Evolutionary conservation across 1,284 basidiomycete species (phyloP).

Genomic region (Trichosporon coremiiforme): DNA sequence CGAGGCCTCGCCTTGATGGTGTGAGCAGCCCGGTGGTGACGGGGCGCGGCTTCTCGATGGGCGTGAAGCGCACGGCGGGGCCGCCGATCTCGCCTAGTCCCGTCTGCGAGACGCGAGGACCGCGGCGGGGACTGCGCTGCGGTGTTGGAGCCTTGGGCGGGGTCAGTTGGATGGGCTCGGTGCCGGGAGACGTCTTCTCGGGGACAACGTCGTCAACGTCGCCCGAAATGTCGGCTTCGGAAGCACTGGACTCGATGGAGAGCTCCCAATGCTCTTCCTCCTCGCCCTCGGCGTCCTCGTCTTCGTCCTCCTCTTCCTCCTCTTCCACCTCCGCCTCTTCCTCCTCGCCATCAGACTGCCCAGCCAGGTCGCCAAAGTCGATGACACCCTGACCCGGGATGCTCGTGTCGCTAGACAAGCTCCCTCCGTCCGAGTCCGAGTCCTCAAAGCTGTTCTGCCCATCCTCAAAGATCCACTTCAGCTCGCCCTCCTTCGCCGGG

Average conservation of each 20-base stretch:
- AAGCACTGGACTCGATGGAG: not conserved
- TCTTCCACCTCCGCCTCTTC: not conserved
- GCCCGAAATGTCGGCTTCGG: not conserved
- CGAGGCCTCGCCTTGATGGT: not conserved
- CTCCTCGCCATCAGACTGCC: slow-evolving; percentile 23
- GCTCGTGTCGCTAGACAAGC: slow-evolving; percentile 43
- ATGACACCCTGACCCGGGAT: slow-evolving; percentile 41
- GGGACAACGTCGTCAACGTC: slow-evolving; percentile 25
- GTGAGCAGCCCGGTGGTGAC: not conserved
- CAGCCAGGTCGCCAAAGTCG: slow-evolving; percentile 24
- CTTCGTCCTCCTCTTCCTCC: slow-evolving; percentile 23
- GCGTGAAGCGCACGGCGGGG: slow-evolving; percentile 26
- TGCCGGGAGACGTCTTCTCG: not conserved
- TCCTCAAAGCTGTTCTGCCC: slow-evolving; percentile 36
- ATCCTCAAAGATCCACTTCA: slow-evolving; percentile 44
- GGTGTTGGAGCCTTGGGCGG: slow-evolving; percentile 14
- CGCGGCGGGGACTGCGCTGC: slow-evolving; percentile 24
- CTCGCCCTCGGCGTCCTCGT: slow-evolving; percentile 18
- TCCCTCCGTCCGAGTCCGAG: slow-evolving; percentile 44
- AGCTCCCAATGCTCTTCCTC: not conserved
- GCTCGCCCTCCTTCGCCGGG: slow-evolving; percentile 14
- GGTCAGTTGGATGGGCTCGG: not conserved
- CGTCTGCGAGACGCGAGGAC: slow-evolving; percentile 29
- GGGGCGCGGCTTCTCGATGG: not conserved
- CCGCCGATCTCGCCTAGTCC: slow-evolving; percentile 32